Conservation (phyloP, 441 rosid genomes). For the Euphorbia schlechtendalii region DNA sequence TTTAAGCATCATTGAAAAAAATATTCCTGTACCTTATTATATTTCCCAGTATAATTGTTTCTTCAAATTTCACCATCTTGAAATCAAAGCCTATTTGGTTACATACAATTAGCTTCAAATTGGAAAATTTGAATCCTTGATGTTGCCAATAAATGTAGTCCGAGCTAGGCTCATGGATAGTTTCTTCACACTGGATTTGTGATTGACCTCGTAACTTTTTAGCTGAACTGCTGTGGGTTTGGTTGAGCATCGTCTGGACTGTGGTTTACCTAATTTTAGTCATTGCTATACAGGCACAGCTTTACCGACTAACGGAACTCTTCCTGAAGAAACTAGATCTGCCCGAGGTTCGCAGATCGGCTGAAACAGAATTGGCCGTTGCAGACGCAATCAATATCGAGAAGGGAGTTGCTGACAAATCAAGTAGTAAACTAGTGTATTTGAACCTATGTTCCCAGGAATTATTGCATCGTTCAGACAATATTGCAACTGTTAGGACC, state of each 20-base stretch:
- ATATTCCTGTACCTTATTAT: not conserved
- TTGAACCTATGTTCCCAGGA: slow-evolving; percentile 95
- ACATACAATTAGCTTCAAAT: not conserved
- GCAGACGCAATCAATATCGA: slow-evolving; percentile 97
- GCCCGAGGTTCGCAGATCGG: slow-evolving; percentile 63
- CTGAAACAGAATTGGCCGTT: slow-evolving; percentile 92
- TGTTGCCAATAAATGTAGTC: not conserved
- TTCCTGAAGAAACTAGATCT: slow-evolving; percentile 72
- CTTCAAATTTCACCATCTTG: not conserved
- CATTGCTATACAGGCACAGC: slow-evolving; percentile 54
- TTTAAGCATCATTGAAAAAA: not conserved
- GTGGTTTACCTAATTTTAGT: slow-evolving; percentile 3
- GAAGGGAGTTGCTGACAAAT: slow-evolving; percentile 72
- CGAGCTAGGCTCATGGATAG: not conserved
- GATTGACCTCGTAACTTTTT: not conserved
- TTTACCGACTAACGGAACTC: slow-evolving; percentile 78
- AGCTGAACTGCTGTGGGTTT: not conserved
- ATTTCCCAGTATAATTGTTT: not conserved
- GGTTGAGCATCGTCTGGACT: not conserved
- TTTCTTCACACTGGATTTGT: not conserved
- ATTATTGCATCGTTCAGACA: slow-evolving; percentile 48
- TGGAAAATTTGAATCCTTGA: not conserved
- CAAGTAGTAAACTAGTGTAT: slow-evolving; percentile 83
- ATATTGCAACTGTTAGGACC: slow-evolving; percentile 25
- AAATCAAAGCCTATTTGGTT: slow-evolving; percentile 5